Evolutionary conservation across 1,284 basidiomycete species (phyloP).

Genomic region (Austroboletus niveus): DNA sequence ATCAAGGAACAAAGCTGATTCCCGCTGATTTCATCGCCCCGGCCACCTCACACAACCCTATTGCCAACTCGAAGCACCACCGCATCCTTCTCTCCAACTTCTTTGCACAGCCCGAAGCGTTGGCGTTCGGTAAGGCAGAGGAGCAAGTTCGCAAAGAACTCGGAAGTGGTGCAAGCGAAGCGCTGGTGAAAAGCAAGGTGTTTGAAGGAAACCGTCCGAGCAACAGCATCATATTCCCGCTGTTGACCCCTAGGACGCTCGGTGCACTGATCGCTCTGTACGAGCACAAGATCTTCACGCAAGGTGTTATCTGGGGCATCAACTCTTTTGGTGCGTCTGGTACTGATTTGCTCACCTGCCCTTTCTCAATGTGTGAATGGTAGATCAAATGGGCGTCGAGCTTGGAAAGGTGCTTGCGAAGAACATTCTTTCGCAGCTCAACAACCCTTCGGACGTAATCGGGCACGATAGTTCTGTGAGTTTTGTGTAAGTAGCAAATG

Average conservation of each 20-base stretch:
- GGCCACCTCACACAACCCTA: constrained; percentile 90
- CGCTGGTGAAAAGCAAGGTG: constrained; percentile 94
- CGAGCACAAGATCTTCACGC: constrained; percentile 99
- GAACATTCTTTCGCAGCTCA: constrained; percentile 89
- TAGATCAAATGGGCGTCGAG: constrained; percentile 94
- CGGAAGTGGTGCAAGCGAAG: constrained; percentile 71
- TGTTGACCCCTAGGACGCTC: constrained; percentile 87
- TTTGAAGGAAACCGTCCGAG: constrained; percentile 98
- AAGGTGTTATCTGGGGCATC: constrained; percentile 97
- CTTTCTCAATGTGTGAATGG: constrained; percentile 7
- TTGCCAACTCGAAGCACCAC: constrained; percentile 86
- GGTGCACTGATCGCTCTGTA: constrained; percentile 90
- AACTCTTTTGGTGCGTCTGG: constrained; percentile 83
- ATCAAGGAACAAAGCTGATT: constrained; percentile 93
- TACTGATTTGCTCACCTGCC: neutral
- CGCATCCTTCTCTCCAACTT: constrained; percentile 97
- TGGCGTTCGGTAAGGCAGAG: constrained; percentile 98
- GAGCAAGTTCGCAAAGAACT: constrained; percentile 85
- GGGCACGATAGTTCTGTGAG: constrained; percentile 91
- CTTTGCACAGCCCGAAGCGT: constrained; percentile 96
- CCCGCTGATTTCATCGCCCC: constrained; percentile 97
- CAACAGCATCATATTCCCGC: constrained; percentile 94
- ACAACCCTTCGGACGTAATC: constrained; percentile 76
- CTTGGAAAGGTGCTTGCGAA: constrained; percentile 97
- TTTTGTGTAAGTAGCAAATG: constrained; percentile 12